Conservation (phyloP, 352 stramenopile species). For the Phytophthora gonapodyides region DNA sequence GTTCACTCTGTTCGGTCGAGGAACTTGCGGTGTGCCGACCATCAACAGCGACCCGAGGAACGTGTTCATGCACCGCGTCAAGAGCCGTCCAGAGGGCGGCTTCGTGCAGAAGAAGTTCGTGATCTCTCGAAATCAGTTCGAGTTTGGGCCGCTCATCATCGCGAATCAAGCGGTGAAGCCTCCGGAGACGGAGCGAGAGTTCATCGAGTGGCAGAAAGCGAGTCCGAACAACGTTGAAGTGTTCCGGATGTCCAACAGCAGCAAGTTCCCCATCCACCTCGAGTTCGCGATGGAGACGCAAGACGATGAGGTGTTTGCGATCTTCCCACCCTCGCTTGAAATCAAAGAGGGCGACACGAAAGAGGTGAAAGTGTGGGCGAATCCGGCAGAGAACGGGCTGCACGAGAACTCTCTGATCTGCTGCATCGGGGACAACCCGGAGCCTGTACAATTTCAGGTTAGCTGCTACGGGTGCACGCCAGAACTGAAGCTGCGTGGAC, state of each 20-base stretch:
- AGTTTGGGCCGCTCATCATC: slow-evolving; percentile 93
- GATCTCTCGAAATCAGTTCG: slow-evolving; percentile 86
- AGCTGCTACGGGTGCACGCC: slow-evolving; percentile 88
- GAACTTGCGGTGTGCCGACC: slow-evolving; percentile 83
- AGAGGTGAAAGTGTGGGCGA: slow-evolving; percentile 93
- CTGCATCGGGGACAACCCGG: slow-evolving; percentile 91
- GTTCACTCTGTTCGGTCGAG: slow-evolving; percentile 84
- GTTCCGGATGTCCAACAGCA: slow-evolving; percentile 93
- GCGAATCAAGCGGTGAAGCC: slow-evolving; percentile 19
- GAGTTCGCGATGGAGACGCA: slow-evolving; percentile 55
- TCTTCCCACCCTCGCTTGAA: slow-evolving; percentile 76
- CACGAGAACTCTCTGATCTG: slow-evolving; percentile 87
- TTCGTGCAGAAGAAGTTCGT: slow-evolving; percentile 94
- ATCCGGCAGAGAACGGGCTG: slow-evolving; percentile 63
- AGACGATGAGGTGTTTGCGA: slow-evolving; percentile 53
- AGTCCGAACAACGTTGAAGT: slow-evolving; percentile 85
- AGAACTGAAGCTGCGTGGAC: slow-evolving; percentile 73
- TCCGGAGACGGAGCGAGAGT: slow-evolving; percentile 53
- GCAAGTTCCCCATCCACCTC: slow-evolving; percentile 73
- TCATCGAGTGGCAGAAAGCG: slow-evolving; percentile 50
- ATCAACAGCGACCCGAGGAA: slow-evolving; percentile 94
- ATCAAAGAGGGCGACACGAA: slow-evolving; percentile 89
- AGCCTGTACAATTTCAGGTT: slow-evolving; percentile 86
- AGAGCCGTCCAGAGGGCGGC: slow-evolving; percentile 62
- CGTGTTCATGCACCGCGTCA: slow-evolving; percentile 95